These are phyloP conservation scores for Mycosarcoma maydis DNA, from an alignment of 1,284 basidiomycete species.

Conservation along the genomic window DNA sequence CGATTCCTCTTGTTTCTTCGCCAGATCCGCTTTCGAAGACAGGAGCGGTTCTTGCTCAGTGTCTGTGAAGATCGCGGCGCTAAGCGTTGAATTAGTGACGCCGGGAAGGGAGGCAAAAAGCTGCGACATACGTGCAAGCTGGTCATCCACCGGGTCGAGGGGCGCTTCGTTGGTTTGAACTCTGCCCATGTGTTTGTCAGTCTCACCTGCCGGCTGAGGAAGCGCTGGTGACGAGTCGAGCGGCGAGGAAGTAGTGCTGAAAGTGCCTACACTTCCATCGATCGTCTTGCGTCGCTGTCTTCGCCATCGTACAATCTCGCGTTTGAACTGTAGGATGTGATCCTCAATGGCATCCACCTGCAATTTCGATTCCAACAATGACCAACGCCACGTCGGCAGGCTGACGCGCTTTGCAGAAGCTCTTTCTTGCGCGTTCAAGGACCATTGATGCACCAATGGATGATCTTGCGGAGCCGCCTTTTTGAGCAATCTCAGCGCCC, in stretches of 20 bases:
- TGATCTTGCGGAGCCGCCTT: constrained; percentile 50
- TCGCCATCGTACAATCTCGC: constrained; percentile 38
- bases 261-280: background rate
- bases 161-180: background rate
- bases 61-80: background rate
- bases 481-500: constrained; percentile 50
- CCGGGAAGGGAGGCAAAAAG: constrained; percentile 35
- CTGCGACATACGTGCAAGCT: constrained; percentile 32
- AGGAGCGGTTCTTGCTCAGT: background rate
- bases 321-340: constrained; percentile 28
- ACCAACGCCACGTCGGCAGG: constrained; percentile 48
- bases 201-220: background rate
- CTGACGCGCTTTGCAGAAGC: background rate
- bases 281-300: constrained; percentile 20
- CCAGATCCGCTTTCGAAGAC: background rate
- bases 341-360: constrained; percentile 17
- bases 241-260: constrained; percentile 7
- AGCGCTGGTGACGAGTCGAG: constrained; percentile 7
- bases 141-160: constrained; percentile 4
- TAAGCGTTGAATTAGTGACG: background rate
- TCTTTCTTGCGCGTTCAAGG: constrained; percentile 4
- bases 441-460: constrained; percentile 44
- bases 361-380: constrained; percentile 4
- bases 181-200: background rate
- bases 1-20: constrained; percentile 3